phyloP scores from a whole-genome alignment of 208 protist genomes.

The Kentomonas sorsogonicus region DNA sequence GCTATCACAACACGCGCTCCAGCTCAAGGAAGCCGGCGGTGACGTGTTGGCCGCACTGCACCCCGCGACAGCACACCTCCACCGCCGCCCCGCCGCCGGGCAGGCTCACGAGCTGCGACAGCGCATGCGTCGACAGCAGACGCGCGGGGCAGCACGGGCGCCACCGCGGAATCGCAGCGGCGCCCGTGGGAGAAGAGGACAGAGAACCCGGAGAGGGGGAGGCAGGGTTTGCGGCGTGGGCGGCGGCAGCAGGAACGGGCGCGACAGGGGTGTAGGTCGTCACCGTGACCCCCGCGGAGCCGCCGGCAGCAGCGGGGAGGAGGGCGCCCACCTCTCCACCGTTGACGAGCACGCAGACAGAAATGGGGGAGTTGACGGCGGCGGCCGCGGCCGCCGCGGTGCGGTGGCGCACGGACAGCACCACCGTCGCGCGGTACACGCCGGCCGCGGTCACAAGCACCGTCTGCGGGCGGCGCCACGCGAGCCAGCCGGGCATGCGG shows the following conservation, averaged over 20 bases:
- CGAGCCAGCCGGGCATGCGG: too few relatives aligned
- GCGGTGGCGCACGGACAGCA: background rate
- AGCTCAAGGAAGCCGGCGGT: conserved; percentile 57
- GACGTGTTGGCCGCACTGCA: conserved; percentile 17
- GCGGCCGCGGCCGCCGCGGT: background rate
- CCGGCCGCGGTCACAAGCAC: too few relatives aligned
- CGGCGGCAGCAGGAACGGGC: background rate
- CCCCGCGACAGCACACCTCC: conserved; percentile 33
- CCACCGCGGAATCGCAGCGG: background rate
- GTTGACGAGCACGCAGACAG: background rate
- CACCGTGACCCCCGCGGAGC: too few relatives aligned
- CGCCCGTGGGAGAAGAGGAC: background rate
- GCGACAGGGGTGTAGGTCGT: too few relatives aligned
- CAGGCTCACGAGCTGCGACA: conserved; percentile 40
- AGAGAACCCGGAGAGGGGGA: too few relatives aligned
- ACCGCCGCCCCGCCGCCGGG: conserved; percentile 24
- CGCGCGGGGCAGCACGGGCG: conserved; percentile 31
- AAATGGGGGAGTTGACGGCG: background rate
- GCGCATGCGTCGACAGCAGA: conserved; percentile 35
- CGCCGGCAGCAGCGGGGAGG: background rate
- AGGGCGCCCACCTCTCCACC: background rate
- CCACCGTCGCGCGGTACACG: too few relatives aligned
- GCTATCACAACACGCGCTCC: conserved; percentile 33
- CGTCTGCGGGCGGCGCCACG: too few relatives aligned
- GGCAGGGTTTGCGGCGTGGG: too few relatives aligned